Evolutionary conservation across 2,329 filamentous ascomycete genomes (phyloP), one percentile per base, ranked within the genome.

Genomic region (Lizonia empirigonia): DNA sequence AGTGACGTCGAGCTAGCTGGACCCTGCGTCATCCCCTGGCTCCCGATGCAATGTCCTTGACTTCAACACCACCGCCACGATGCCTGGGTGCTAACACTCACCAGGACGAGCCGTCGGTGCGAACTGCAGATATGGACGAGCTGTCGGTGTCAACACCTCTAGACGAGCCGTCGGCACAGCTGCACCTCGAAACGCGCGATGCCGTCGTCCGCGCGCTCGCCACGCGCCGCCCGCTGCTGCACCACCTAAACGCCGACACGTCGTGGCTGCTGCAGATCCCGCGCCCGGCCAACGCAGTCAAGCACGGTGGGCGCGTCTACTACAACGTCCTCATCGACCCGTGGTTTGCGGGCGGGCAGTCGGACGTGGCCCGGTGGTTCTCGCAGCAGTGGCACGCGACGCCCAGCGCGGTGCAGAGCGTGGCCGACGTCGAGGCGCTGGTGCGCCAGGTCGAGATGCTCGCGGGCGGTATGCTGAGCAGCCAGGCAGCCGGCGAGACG

Each of bases 271-370:
- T 88, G n/a, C 84, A 85, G 53, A 75, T 88, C 7, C 84, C 85
- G 1, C 79, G 80, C 35, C 84, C 83, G 5, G 61, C 72, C 0
- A 69, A 72, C 23, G 72, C 73, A 2, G 62, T 73, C 18, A 74
- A 69, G 38, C 75, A 77, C 32, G 71, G 71, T n/a, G 66, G 63
- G 40, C 78, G 80, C 15, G 72, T 75, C 15, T 85, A 82, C 59
- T 87, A 81, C 75, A 87, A 88, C 62, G 76, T 88, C 40, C 71
- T 88, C 16, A 77, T 88, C 34, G 85, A 88, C 62, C 85, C 85
- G 0, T 88, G 85, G 85, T 76, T 88, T 2, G 71, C 76, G 13
- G 85, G 85, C 2, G 77, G 81, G 0, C 85, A 88, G 68, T 81
- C 77, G 50, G 85, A 88, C 64, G 80, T 87, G 8, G 82, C 83